phyloP scores from a whole-genome alignment of 495 filamentous ascomycete species.

The Physcia stellaris region DNA sequence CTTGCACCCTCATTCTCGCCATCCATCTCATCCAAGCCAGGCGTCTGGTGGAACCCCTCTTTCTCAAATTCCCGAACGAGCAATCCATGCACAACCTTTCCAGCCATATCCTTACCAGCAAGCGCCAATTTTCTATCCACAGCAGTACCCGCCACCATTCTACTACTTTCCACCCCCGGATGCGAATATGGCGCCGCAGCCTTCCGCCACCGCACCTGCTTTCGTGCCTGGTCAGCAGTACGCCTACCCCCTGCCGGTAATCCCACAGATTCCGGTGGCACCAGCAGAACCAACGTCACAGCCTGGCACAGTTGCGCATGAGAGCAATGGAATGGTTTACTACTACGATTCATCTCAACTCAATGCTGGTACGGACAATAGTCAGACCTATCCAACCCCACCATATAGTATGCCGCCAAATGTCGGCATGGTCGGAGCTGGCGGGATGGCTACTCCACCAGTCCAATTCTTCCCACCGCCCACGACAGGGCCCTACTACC shows the following conservation, averaged over 20 bases:
- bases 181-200: slow-evolving; percentile 33
- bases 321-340: slow-evolving; percentile 89
- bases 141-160: slow-evolving; percentile 40
- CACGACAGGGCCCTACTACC: slow-evolving; percentile 51
- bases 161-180: slow-evolving; percentile 36
- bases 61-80: slow-evolving; percentile 88
- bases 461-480: slow-evolving; percentile 62
- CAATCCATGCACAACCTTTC: slow-evolving; percentile 85
- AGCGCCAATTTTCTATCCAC: slow-evolving; percentile 45
- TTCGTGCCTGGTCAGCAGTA: slow-evolving; percentile 44
- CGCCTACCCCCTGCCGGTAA: slow-evolving; percentile 25
- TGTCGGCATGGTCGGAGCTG: slow-evolving; percentile 55
- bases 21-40: slow-evolving; percentile 65
- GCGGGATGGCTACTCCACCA: slow-evolving; percentile 65
- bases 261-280: slow-evolving; percentile 26
- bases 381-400: slow-evolving; percentile 33
- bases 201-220: slow-evolving; percentile 37
- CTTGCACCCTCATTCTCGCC: slow-evolving; percentile 44
- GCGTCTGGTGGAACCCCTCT: slow-evolving; percentile 71
- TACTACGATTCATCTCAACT: slow-evolving; percentile 75
- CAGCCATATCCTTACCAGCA: slow-evolving; percentile 56
- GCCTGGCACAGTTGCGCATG: slow-evolving; percentile 70
- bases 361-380: slow-evolving; percentile 34
- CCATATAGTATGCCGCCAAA: slow-evolving; percentile 38
- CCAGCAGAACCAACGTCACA: slow-evolving; percentile 36